phyloP scores from a whole-genome alignment of 805 yeast species.

The Saccharomycopsis fibuligera region DNA sequence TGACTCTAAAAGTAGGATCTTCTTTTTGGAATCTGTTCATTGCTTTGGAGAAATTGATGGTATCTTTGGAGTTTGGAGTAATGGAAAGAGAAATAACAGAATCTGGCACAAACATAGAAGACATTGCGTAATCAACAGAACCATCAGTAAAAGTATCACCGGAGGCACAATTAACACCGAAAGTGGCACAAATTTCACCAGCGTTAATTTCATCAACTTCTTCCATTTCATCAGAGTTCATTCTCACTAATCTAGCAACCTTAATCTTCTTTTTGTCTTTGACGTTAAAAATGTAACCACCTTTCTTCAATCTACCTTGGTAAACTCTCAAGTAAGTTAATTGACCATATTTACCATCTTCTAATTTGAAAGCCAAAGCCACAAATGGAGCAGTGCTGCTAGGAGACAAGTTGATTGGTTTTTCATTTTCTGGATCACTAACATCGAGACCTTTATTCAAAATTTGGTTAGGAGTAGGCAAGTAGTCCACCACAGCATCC shows the following conservation, averaged over 20 bases:
- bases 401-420: slow-evolving; percentile 69
- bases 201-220: slow-evolving; percentile 93
- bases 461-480: slow-evolving; percentile 93
- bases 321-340: slow-evolving; percentile 94
- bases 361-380: slow-evolving; percentile 97
- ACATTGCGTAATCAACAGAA: slow-evolving; percentile 74
- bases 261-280: slow-evolving; percentile 91
- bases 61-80: slow-evolving; percentile 81
- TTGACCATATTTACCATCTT: slow-evolving; percentile 98
- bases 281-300: slow-evolving; percentile 79
- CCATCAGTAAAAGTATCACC: slow-evolving; percentile 97
- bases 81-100: slow-evolving; percentile 94
- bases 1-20: slow-evolving; percentile 96
- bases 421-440: slow-evolving; percentile 43
- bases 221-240: slow-evolving; percentile 99
- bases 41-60: slow-evolving; percentile 91
- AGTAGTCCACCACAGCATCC: slow-evolving; percentile 70
- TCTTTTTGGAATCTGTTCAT: slow-evolving; percentile 96
- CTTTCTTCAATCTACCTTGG: slow-evolving; percentile 92
- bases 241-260: slow-evolving; percentile 89
- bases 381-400: slow-evolving; percentile 75
- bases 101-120: slow-evolving; percentile 98
- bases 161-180: slow-evolving; percentile 97
- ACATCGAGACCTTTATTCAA: slow-evolving; percentile 85
- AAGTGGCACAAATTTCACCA: slow-evolving; percentile 99